Evolutionary conservation across 2,329 filamentous ascomycete species (phyloP).

Genomic region (Stagonosporopsis chrysanthemi): DNA sequence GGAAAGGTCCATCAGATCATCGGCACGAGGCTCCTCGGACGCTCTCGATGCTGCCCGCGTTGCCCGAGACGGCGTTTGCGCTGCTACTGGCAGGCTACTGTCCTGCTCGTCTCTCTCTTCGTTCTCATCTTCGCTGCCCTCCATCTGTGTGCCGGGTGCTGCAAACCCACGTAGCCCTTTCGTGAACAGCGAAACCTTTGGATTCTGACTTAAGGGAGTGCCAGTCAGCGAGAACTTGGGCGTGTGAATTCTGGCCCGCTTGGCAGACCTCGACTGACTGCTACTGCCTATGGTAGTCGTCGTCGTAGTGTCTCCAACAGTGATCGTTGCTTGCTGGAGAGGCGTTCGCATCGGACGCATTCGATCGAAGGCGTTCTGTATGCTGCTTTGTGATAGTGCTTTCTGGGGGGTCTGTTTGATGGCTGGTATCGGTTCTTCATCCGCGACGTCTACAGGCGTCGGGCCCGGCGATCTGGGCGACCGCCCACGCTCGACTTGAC

Average conservation of each 20-base stretch:
- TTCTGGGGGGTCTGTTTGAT: constrained; percentile 43
- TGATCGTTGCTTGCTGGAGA: constrained; percentile 75
- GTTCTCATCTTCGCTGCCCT: constrained; percentile 40
- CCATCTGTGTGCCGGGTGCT: constrained; percentile 59
- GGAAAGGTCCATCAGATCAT: constrained; percentile 27
- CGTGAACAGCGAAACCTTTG: constrained; percentile 50
- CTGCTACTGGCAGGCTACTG: constrained; percentile 22
- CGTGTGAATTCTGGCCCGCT: constrained; percentile 53
- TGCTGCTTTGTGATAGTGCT: constrained; percentile 47
- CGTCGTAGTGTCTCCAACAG: constrained; percentile 72
- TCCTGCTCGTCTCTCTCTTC: constrained; percentile 31
- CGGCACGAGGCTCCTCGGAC: constrained; percentile 25
- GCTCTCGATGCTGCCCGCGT: constrained; percentile 18
- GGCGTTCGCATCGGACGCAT: constrained; percentile 70
- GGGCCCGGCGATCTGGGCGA: constrained; percentile 21
- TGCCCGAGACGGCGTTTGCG: constrained; percentile 27
- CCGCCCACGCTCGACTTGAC: constrained; percentile 21
- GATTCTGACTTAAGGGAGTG: constrained; percentile 37
- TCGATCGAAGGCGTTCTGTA: constrained; percentile 69
- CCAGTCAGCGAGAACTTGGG: constrained; percentile 46
- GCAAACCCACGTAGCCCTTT: constrained; percentile 61
- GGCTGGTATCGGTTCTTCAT: constrained; percentile 37
- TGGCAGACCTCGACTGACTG: constrained; percentile 56
- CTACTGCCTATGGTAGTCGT: constrained; percentile 68
- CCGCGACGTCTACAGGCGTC: constrained; percentile 9